Base-by-base conservation (phyloP, 2,329 filamentous ascomycete genomes). In the Allantophomopsis lycopodina region DNA sequence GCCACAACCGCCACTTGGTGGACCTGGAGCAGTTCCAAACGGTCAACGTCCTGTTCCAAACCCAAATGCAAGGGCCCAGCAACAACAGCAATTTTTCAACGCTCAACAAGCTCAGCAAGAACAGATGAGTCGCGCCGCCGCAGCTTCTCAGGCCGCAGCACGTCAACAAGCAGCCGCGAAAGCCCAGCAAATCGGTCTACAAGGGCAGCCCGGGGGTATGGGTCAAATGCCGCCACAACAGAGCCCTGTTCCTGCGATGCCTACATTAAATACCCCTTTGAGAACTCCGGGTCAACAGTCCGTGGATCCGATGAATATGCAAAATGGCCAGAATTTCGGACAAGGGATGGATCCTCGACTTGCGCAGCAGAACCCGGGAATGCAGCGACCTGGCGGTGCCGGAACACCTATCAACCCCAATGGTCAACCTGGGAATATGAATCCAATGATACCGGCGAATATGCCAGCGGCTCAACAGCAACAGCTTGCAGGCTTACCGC, bases 231-330 rank as follows among this genome's bases (percentile, higher is more conserved):
- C 61, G n/a, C 61, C 65, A 33, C 69, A 68, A 2, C 74, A 74
- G 49, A 77, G 72, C 43, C 73, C 74, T 8, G 23, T 28, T 28
- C 23, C 23, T 28, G 71, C 63, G 1, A 71, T 78, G 68, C 40
- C 47, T n/a, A 73, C 70, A 1, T 52, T 76, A 34, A 76, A 74
- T 44, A 65, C 72, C 1, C 70, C 73, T 2, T 60, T 71, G 47
- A 58, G 59, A 39, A 50, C 50, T 18, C 46, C 51, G 33, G 46
- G 48, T 21, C 50, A 38, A 31, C 48, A 52, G 37, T 54, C 53
- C 45, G 45, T 44, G 7, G 55, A 55, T 12, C 36, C 40, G 39
- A 48, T 53, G 23, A 34, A 34, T 12, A 34, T 34, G 32, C 14
- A 14, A 34, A 17, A 34, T 14, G 32, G 35, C 61, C 60, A 35